Base-by-base conservation (phyloP, 2,329 filamentous ascomycete species). In the Calonectria ilicicola region DNA sequence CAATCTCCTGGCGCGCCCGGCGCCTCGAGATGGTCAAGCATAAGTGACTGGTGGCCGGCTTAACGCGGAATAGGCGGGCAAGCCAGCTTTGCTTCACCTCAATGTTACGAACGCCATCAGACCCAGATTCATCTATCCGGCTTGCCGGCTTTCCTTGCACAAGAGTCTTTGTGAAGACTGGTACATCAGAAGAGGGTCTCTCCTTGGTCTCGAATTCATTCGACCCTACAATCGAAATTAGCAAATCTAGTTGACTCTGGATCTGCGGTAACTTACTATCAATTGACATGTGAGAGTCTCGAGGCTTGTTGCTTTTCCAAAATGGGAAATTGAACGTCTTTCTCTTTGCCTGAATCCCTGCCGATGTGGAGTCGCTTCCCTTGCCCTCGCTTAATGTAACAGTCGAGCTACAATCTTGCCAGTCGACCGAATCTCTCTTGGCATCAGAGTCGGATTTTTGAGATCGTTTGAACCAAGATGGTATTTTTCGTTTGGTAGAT, bases 21-120 rank as follows among this genome's bases (percentile, higher is more conserved):
- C 93, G 93, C 6, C 85, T 82, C 32, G 93, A 91, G 27, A 95
- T 88, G 4, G 89, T 89, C 82, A 98, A 92, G 82, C 95, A 97
- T 19, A 98, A 84, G 32, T 94, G 89, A 75, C 91, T 91, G 19
- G 88, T 93, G 0, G 93, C 94, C 1, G 96, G 96, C 82, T 97
- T 98, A 81, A 98, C 93, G 68, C 95, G 92, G 86, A 98, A 95
- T 56, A 98, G 91, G 19, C 95, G 93, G 35, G 95, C 93, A 66
- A 98, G 90, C 96, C 96, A 98, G 77, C 93, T 98, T 80, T 95
- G 92, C 81, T 92, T 93, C 35, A 91, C 89, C 74, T 91, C 92
- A 79, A 90, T 93, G 83, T 88, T 89, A 69, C 89, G 88, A 74
- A 84, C 85, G 35, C 79, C 77, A 21, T 83, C 82, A 72, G 82